Conservation (phyloP, 2,329 filamentous ascomycete genomes). For the Hymenoscyphus occultus region DNA sequence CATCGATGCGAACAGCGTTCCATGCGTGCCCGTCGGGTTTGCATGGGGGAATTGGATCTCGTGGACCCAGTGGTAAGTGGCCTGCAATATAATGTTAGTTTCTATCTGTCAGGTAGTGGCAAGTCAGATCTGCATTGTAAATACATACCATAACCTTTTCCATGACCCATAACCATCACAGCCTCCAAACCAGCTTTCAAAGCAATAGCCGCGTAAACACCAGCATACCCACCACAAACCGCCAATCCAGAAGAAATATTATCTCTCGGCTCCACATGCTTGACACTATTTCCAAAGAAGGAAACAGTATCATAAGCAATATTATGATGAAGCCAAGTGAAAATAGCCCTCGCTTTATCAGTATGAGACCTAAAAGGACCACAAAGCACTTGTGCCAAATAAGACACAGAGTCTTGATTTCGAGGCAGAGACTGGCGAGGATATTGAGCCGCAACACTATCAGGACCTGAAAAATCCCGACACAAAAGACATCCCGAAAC, state of each 20-base stretch:
- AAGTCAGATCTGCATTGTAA: neutral
- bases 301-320: conserved; percentile 77
- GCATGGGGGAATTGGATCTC: conserved; percentile 62
- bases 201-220: conserved; percentile 76
- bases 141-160: conserved; percentile 65
- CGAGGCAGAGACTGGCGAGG: conserved; percentile 69
- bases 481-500: conserved; percentile 69
- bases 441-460: conserved; percentile 73
- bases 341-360: conserved; percentile 89
- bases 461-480: conserved; percentile 81
- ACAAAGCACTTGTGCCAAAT: conserved; percentile 76
- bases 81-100: conserved; percentile 43
- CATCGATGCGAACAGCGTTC: conserved; percentile 88
- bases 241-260: conserved; percentile 76
- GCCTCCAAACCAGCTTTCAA: conserved; percentile 76
- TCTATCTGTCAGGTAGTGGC: neutral
- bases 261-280: conserved; percentile 64
- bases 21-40: conserved; percentile 73
- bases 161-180: conserved; percentile 71
- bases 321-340: conserved; percentile 95
- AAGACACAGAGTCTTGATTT: conserved; percentile 58
- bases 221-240: conserved; percentile 90
- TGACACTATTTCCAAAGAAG: conserved; percentile 72
- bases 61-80: conserved; percentile 59
- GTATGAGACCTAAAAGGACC: conserved; percentile 75